phyloP scores from a whole-genome alignment of 441 rosid genomes.

The Caryocar brasiliense region DNA sequence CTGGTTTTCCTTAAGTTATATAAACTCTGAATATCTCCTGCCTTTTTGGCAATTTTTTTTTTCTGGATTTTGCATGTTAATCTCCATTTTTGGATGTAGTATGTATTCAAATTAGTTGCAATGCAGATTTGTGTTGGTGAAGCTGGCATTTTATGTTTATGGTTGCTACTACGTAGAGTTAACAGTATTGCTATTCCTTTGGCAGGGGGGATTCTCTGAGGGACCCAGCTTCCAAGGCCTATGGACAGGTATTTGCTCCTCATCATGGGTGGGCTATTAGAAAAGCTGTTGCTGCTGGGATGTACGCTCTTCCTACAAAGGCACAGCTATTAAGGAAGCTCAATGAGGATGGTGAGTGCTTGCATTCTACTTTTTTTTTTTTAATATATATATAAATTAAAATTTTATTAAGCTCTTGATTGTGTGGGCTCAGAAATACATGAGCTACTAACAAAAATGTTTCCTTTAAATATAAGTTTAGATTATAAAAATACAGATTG shows the following conservation, averaged over 20 bases:
- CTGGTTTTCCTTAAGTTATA: too few relatives aligned
- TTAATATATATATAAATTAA: too few relatives aligned
- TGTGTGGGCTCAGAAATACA: not conserved
- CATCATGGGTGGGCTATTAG: constrained; percentile 94
- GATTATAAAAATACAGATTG: too few relatives aligned
- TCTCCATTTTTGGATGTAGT: not conserved
- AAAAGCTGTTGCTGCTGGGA: constrained; percentile 83
- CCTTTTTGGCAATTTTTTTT: not conserved
- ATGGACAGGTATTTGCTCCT: constrained; percentile 83
- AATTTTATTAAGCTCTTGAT: not conserved
- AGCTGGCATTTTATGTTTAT: not conserved
- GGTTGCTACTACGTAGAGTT: not conserved
- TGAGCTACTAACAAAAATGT: not conserved
- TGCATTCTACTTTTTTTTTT: too few relatives aligned
- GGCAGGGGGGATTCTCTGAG: constrained; percentile 71
- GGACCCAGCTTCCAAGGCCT: constrained; percentile 82
- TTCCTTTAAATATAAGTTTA: too few relatives aligned
- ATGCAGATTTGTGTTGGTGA: not conserved
- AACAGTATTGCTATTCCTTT: constrained; percentile 2
- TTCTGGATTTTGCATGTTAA: not conserved
- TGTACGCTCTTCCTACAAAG: constrained; percentile 86
- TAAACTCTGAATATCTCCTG: too few relatives aligned
- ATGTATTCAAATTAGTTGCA: not conserved
- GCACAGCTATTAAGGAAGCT: constrained; percentile 62
- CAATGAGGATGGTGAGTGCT: constrained; percentile 74